Conservation (phyloP, 1,284 basidiomycete species). For the Sporisorium sorghi region DNA sequence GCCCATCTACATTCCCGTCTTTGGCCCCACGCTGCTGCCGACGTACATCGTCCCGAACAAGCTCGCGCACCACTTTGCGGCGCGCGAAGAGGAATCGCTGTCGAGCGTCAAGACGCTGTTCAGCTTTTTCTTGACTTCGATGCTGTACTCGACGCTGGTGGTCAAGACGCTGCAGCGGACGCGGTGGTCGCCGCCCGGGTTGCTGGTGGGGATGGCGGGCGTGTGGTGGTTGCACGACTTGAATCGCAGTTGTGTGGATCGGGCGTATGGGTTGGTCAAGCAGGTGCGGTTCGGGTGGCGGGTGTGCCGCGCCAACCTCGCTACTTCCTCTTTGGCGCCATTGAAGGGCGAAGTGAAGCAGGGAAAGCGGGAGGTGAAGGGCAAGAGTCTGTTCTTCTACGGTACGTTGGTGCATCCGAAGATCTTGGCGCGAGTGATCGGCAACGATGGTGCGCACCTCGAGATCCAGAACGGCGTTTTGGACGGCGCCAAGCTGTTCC, state of each 20-base stretch:
- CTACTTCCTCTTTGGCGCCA: not conserved
- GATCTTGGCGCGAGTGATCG: constrained; percentile 50
- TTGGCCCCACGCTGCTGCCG: constrained; percentile 30
- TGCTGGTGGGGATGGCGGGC: constrained; percentile 32
- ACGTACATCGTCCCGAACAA: constrained; percentile 32
- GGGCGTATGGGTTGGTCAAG: constrained; percentile 26
- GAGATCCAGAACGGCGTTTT: constrained; percentile 41
- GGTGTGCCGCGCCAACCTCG: constrained; percentile 4
- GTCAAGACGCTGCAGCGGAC: constrained; percentile 30
- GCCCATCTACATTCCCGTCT: constrained; percentile 33
- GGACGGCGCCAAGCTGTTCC: constrained; percentile 32
- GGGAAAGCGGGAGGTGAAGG: not conserved
- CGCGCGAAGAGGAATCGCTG: constrained; percentile 41
- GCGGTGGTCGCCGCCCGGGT: constrained; percentile 30
- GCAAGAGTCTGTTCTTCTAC: constrained; percentile 51
- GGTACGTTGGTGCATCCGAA: constrained; percentile 57
- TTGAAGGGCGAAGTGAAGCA: not conserved
- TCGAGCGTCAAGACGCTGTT: constrained; percentile 41
- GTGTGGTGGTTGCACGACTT: constrained; percentile 41
- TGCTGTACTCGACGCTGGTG: constrained; percentile 23
- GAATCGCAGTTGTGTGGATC: constrained; percentile 25
- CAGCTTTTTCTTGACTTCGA: constrained; percentile 30
- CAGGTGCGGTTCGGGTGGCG: constrained; percentile 35
- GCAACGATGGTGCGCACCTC: constrained; percentile 35
- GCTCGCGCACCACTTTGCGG: constrained; percentile 42